Percentiles rank a stretch among this genome's conserved stretches.
phyloP scores from a whole-genome alignment of 441 rosid species.

The Bruguiera hainesii region DNA sequence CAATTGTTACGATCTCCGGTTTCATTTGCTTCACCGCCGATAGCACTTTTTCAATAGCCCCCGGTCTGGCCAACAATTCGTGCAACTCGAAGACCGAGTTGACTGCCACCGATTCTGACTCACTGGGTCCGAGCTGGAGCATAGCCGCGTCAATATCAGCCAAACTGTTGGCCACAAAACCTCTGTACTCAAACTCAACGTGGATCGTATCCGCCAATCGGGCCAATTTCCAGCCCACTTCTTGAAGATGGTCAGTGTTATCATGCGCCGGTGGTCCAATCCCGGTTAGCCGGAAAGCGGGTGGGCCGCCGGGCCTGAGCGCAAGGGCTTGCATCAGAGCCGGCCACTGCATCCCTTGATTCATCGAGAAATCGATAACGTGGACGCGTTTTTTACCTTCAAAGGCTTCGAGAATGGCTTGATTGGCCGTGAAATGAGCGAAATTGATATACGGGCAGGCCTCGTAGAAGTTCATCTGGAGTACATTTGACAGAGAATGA shows the following conservation, averaged over 20 bases:
- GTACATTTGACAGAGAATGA: constrained; percentile 48
- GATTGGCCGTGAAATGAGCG: constrained; percentile 92
- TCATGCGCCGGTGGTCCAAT: constrained; percentile 72
- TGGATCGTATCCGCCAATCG: constrained; percentile 67
- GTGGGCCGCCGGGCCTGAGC: constrained; percentile 73
- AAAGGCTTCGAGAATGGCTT: constrained; percentile 87
- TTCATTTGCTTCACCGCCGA: constrained; percentile 55
- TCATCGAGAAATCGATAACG: constrained; percentile 76
- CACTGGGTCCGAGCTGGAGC: constrained; percentile 56
- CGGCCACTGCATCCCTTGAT: constrained; percentile 89
- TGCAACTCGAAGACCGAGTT: constrained; percentile 90
- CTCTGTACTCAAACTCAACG: constrained; percentile 73
- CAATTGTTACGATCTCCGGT: constrained; percentile 73
- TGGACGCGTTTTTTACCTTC: constrained; percentile 62
- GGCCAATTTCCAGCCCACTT: constrained; percentile 78
- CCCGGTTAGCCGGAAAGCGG: constrained; percentile 70
- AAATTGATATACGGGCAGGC: constrained; percentile 84
- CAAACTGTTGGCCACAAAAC: constrained; percentile 67
- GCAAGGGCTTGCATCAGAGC: constrained; percentile 82
- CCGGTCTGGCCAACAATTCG: constrained; percentile 53
- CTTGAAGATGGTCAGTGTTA: constrained; percentile 57
- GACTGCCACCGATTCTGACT: constrained; percentile 69
- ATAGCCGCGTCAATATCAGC: constrained; percentile 81
- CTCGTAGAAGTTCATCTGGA: constrained; percentile 90
- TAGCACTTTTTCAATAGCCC: constrained; percentile 64